phyloP scores from a whole-genome alignment of 129 eudicot species.

The Cynara cardunculus region DNA sequence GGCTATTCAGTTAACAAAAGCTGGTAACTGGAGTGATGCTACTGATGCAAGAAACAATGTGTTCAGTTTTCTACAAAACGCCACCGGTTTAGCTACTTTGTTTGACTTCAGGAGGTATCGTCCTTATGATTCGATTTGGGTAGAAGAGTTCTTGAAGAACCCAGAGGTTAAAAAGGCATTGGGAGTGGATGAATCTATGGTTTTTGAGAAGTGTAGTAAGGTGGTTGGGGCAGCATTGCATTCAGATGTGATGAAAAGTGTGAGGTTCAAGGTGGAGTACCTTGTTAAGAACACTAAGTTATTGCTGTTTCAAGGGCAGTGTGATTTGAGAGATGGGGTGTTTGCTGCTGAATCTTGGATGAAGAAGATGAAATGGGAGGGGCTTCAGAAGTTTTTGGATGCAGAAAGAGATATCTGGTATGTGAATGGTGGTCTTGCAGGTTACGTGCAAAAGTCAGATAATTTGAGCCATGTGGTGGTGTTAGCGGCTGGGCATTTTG shows the following conservation, averaged over 20 bases:
- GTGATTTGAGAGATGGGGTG: not conserved
- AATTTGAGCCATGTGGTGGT: conserved; percentile 58
- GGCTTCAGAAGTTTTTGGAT: conserved; percentile 33
- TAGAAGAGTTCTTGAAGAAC: conserved; percentile 5
- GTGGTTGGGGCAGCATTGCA: conserved; percentile 32
- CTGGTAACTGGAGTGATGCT: conserved; percentile 50
- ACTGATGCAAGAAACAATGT: conserved; percentile 42
- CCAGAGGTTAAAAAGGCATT: not conserved
- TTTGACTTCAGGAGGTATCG: conserved; percentile 46
- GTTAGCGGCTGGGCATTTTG: conserved; percentile 65
- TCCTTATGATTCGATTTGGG: conserved; percentile 41
- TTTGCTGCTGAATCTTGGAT: not conserved
- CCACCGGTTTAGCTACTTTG: conserved; percentile 23
- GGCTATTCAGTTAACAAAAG: not conserved
- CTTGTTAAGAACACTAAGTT: not conserved
- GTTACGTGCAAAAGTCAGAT: conserved; percentile 66
- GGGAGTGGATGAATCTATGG: conserved; percentile 43
- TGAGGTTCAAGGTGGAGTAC: conserved; percentile 55
- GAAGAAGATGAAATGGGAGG: conserved; percentile 40
- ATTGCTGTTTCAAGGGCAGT: not conserved
- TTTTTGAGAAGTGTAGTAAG: conserved; percentile 47
- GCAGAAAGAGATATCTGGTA: conserved; percentile 64
- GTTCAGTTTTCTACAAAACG: conserved; percentile 27
- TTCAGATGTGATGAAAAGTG: conserved; percentile 78
- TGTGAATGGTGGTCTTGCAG: conserved; percentile 49